A percentile compares a stretch with the other conserved stretches of the same genome.
Evolutionary conservation across 1,284 basidiomycete species (phyloP).

Genomic region (Trichosporon coremiiforme): DNA sequence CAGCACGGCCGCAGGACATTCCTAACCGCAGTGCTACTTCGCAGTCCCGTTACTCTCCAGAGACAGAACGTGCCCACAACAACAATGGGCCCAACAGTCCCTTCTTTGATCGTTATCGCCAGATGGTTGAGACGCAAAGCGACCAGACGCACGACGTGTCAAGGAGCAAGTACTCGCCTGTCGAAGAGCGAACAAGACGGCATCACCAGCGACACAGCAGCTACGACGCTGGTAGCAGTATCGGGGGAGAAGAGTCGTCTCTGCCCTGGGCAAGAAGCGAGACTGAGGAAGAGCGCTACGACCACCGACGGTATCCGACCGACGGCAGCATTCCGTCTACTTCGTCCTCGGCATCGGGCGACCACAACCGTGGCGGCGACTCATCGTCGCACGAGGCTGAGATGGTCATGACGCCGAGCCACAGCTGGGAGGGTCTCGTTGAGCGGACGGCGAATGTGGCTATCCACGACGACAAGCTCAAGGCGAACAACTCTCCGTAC

Average conservation of each 20-base stretch:
- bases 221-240: slow-evolving; percentile 17
- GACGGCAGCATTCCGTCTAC: slow-evolving; percentile 46
- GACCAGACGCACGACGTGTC: slow-evolving; percentile 30
- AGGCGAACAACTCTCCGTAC: slow-evolving; percentile 18
- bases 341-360: slow-evolving; percentile 36
- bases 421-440: slow-evolving; percentile 50
- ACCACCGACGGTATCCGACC: slow-evolving; percentile 40
- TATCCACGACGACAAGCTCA: neutral
- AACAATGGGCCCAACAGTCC: slow-evolving; percentile 33
- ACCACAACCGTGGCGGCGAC: slow-evolving; percentile 28
- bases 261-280: slow-evolving; percentile 45
- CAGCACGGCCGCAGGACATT: slow-evolving; percentile 17
- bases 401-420: slow-evolving; percentile 52
- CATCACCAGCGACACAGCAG: neutral
- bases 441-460: slow-evolving; percentile 30
- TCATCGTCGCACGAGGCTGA: slow-evolving; percentile 41
- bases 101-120: slow-evolving; percentile 62
- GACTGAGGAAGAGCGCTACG: slow-evolving; percentile 19
- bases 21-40: slow-evolving; percentile 25
- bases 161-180: neutral
- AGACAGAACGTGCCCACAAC: slow-evolving; percentile 7
- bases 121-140: slow-evolving; percentile 37
- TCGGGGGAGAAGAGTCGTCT: slow-evolving; percentile 38
- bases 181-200: slow-evolving; percentile 28
- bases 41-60: slow-evolving; percentile 23